These are phyloP conservation scores for Lolium multiflorum DNA, from an alignment of 176 grass and related monocot species.

Conservation along the genomic window DNA sequence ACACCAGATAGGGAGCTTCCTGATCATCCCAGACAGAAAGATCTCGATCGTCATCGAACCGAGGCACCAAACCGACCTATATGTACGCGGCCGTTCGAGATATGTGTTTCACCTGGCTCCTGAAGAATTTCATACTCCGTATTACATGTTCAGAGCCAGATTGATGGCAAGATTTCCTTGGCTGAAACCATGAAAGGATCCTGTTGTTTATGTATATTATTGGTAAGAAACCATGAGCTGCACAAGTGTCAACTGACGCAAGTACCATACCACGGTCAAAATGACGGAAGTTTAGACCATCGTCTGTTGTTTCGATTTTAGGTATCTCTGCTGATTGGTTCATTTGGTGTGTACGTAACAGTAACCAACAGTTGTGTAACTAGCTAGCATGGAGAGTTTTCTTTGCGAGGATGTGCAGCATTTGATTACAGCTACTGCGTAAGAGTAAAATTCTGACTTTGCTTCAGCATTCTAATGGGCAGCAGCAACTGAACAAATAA, in stretches of 20 bases:
- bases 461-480: neutral
- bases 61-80: too few relatives aligned
- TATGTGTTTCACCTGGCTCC: too few relatives aligned
- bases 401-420: neutral
- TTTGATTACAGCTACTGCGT: neutral
- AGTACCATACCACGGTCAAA: neutral
- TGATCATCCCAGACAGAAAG: neutral
- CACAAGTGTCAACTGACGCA: neutral
- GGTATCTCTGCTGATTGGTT: neutral
- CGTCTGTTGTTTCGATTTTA: neutral
- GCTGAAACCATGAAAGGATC: neutral
- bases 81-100: too few relatives aligned
- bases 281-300: neutral
- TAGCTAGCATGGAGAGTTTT: neutral
- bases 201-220: too few relatives aligned
- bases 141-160: neutral
- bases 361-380: neutral
- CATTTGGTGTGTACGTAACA: neutral
- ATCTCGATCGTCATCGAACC: neutral
- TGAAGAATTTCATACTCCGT: too few relatives aligned
- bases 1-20: neutral
- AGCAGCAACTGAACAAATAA: neutral
- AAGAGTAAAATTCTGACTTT: slow-evolving; percentile 6
- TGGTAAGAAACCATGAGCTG: too few relatives aligned
- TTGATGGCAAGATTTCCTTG: neutral